phyloP scores from a whole-genome alignment of 2,329 filamentous ascomycete genomes.

The Ophiostoma tasmaniense region DNA sequence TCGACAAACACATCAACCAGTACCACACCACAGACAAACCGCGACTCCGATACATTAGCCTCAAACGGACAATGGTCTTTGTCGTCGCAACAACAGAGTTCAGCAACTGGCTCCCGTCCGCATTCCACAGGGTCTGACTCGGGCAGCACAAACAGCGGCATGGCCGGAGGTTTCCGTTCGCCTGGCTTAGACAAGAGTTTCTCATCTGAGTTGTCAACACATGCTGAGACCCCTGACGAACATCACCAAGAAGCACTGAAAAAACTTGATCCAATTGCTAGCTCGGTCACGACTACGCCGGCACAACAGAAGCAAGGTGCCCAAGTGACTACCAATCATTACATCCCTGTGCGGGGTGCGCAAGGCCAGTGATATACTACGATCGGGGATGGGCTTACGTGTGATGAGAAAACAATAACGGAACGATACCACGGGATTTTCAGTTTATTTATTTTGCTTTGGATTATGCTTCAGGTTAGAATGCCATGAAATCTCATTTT shows the following conservation, averaged over 20 bases:
- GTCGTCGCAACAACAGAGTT: conserved; percentile 1
- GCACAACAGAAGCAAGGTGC: background rate
- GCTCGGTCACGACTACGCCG: background rate
- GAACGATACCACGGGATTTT: conserved; percentile 15
- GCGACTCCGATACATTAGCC: background rate
- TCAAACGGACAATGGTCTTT: background rate
- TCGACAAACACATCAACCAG: conserved; percentile 14
- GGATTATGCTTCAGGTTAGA: background rate
- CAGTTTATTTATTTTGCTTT: background rate
- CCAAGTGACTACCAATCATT: background rate
- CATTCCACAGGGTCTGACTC: conserved; percentile 30
- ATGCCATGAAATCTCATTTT: no score
- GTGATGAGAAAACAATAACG: background rate
- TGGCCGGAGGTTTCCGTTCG: conserved; percentile 28
- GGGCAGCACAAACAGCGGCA: conserved; percentile 18
- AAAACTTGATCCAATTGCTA: conserved; percentile 20
- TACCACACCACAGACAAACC: conserved; percentile 14
- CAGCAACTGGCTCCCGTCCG: conserved; percentile 26
- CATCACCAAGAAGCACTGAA: conserved; percentile 24
- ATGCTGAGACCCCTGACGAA: conserved; percentile 41
- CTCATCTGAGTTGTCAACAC: conserved; percentile 37
- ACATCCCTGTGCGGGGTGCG: background rate
- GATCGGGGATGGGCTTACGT: background rate
- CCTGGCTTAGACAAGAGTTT: conserved; percentile 35
- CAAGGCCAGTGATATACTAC: background rate